Base-by-base conservation (phyloP, 345 rosid genomes). In the Clausena lansium region DNA sequence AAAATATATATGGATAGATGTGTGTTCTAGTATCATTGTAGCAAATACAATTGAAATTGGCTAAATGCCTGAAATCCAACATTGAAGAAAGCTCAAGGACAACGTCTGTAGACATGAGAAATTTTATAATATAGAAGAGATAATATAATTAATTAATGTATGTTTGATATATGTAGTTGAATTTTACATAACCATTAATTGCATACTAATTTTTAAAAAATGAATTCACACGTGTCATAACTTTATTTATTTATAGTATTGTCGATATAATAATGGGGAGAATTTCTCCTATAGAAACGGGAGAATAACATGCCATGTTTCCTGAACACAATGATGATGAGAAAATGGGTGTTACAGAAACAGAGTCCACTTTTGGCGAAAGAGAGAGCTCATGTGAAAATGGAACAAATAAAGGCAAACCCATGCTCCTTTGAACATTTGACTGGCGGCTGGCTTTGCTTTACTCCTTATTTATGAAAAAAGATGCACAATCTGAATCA, bases 341-440 rank as follows among this genome's bases (percentile, higher is more conserved):
- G 41, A 5, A 19, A n/a, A 52, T 52, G n/a, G 22, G 25, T 39
- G 57, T 73, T 36, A 7, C 27, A 28, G 8, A 45, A 41, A 25
- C 55, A 52, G 19, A 50, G 57, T 52, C 57, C 57, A 52, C 17
- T 22, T 17, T 52, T 52, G 2, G 57, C 22, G 22, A 52, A 14
- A 52, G 68, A 38, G 55, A 45, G 32, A 14, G 25, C 57, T 5
- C 39, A 13, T 67, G 19, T 36, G 54, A 39, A 38, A 2, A 24
- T 9, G 27, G 45, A n/a, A 19, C 68, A 0, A 33, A 52, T 80
- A 75, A 76, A 76, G 79, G 45, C 25, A 70, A 7, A 4, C 74
- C 76, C 79, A 74, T 73, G 81, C 81, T 50, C 60, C 60, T 60
- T 77, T 62, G 36, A 50, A 67, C n/a, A 61, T 24, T 15, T 83